Evolutionary conservation across 306 rosid species (phyloP).

Genomic region (Vigna reflexopilosa): DNA sequence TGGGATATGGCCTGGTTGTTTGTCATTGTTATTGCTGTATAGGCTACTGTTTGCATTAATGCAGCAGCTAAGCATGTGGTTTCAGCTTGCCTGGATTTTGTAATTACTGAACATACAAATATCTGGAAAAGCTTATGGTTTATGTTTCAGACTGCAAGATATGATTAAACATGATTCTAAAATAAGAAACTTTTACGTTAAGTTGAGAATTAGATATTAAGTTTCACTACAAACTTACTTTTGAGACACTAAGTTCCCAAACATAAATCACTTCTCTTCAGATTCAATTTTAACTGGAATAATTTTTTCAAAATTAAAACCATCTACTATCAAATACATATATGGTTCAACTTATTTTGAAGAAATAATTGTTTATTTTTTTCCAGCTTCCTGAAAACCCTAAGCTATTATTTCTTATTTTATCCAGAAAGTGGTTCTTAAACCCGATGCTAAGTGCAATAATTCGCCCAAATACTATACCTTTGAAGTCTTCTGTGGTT

Average conservation of each 20-base stretch:
- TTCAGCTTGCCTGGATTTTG: not conserved
- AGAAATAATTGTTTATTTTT: not conserved
- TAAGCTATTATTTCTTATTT: not conserved
- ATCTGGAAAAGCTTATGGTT: not conserved
- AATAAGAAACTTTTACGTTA: not conserved
- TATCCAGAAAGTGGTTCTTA: not conserved
- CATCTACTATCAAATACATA: not conserved
- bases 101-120: not conserved
- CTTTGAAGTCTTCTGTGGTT: conserved; percentile 14
- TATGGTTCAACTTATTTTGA: not conserved
- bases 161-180: not conserved
- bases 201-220: not conserved
- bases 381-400: not conserved
- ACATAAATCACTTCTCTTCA: not conserved
- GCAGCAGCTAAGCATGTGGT: not conserved
- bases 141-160: not conserved
- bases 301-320: not conserved
- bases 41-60: conserved; percentile 4
- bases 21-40: not conserved
- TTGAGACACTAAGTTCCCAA: not conserved
- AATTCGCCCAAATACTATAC: not conserved
- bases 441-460: not conserved
- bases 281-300: not conserved
- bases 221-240: not conserved
- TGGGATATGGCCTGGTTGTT: not conserved